These are phyloP conservation scores for Forsythia suspensa DNA, from an alignment of 257 asterid genomes.

Conservation along the genomic window DNA sequence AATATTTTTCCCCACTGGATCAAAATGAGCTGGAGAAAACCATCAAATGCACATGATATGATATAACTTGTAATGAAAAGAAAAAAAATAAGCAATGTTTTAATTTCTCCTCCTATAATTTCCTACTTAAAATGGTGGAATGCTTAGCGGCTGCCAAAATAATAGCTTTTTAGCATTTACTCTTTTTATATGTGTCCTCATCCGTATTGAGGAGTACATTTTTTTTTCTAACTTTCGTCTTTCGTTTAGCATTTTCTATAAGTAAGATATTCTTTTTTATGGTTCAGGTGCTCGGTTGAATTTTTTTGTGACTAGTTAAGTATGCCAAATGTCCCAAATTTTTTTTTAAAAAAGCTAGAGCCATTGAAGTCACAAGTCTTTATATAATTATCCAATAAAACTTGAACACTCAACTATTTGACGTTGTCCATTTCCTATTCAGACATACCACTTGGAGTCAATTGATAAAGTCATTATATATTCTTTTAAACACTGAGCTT, in stretches of 20 bases:
- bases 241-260: not conserved
- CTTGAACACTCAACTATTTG: slow-evolving; percentile 2
- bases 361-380: not conserved
- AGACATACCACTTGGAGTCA: slow-evolving; percentile 8
- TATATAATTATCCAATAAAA: not conserved
- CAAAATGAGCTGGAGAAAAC: not conserved
- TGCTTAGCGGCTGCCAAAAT: no score
- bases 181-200: no score
- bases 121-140: no score
- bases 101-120: no score
- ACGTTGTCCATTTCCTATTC: slow-evolving; percentile 4
- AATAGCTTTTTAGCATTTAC: no score
- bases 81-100: no score
- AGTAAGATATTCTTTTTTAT: not conserved
- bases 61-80: no score
- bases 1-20: not conserved
- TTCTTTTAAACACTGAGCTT: no score
- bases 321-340: not conserved
- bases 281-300: not conserved
- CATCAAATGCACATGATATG: not conserved
- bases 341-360: not conserved
- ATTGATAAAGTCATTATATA: not conserved
- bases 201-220: no score
- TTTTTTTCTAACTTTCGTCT: no score
- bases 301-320: not conserved